Conservation (phyloP, 2,329 filamentous ascomycete genomes). For the Blastomyces gilchristii region DNA sequence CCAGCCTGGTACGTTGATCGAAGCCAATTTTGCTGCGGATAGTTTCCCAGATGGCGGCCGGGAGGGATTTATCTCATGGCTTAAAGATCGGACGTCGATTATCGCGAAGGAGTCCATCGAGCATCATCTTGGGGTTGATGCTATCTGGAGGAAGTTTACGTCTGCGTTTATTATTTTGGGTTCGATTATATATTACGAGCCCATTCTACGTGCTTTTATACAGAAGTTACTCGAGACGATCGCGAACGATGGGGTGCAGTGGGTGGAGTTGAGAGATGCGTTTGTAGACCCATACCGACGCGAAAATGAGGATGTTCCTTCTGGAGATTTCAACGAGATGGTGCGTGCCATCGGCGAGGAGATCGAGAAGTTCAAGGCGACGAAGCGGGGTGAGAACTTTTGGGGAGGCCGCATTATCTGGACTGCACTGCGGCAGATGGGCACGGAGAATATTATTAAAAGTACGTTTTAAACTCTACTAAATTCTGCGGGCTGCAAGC, state of each 20-base stretch:
- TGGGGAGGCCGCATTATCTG: slow-evolving; percentile 81
- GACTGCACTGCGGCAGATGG: slow-evolving; percentile 59
- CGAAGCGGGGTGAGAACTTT: slow-evolving; percentile 61
- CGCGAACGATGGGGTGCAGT: slow-evolving; percentile 70
- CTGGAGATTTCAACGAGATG: slow-evolving; percentile 58
- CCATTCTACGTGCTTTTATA: slow-evolving; percentile 70
- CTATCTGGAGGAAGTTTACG: slow-evolving; percentile 73
- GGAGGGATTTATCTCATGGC: slow-evolving; percentile 64
- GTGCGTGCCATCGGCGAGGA: slow-evolving; percentile 68
- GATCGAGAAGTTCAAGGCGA: slow-evolving; percentile 61
- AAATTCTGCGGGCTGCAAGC: background rate
- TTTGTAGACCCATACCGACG: slow-evolving; percentile 63
- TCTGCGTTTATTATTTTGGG: slow-evolving; percentile 63
- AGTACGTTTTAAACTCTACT: slow-evolving; percentile 27
- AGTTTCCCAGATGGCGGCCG: slow-evolving; percentile 64
- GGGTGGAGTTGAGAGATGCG: slow-evolving; percentile 69
- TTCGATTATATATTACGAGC: slow-evolving; percentile 77
- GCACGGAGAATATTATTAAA: slow-evolving; percentile 57
- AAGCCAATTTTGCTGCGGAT: slow-evolving; percentile 54
- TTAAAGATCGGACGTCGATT: slow-evolving; percentile 62
- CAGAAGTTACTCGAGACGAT: slow-evolving; percentile 60
- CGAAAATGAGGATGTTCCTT: slow-evolving; percentile 53
- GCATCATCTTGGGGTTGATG: slow-evolving; percentile 73
- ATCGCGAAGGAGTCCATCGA: slow-evolving; percentile 61
- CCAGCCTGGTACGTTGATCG: slow-evolving; percentile 46